phyloP scores from a whole-genome alignment of 148 eudicot species.

The Chenopodium suecicum region DNA sequence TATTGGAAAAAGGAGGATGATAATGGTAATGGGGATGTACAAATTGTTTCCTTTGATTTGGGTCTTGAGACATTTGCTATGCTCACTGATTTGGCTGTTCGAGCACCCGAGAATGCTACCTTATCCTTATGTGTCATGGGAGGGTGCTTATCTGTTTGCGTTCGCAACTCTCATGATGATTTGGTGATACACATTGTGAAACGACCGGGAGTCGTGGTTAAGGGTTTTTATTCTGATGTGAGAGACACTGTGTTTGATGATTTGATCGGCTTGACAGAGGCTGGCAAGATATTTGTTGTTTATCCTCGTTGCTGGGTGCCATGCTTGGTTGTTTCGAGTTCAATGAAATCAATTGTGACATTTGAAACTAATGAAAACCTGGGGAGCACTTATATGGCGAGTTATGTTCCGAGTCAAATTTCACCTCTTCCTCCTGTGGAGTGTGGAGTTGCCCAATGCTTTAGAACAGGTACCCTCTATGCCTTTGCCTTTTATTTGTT shows the following conservation, averaged over 20 bases:
- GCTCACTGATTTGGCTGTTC: background rate
- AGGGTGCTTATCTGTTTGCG: background rate
- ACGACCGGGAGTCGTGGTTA: background rate
- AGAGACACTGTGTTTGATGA: background rate
- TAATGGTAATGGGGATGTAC: background rate
- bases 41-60: background rate
- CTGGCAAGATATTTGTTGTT: constrained; percentile 1
- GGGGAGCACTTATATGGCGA: background rate
- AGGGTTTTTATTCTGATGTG: background rate
- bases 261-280: background rate
- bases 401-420: background rate
- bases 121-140: background rate
- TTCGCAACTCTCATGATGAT: background rate
- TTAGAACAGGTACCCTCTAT: background rate
- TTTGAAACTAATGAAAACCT: background rate
- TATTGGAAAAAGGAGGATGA: background rate
- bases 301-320: background rate
- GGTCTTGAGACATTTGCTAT: background rate
- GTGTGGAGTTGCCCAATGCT: background rate
- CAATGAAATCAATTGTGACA: background rate
- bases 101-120: background rate
- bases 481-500: no score
- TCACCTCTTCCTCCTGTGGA: background rate
- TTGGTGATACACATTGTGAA: background rate
- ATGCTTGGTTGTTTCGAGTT: background rate